phyloP scores from a whole-genome alignment of 1,284 basidiomycete species.

The Gymnopus androsaceus region DNA sequence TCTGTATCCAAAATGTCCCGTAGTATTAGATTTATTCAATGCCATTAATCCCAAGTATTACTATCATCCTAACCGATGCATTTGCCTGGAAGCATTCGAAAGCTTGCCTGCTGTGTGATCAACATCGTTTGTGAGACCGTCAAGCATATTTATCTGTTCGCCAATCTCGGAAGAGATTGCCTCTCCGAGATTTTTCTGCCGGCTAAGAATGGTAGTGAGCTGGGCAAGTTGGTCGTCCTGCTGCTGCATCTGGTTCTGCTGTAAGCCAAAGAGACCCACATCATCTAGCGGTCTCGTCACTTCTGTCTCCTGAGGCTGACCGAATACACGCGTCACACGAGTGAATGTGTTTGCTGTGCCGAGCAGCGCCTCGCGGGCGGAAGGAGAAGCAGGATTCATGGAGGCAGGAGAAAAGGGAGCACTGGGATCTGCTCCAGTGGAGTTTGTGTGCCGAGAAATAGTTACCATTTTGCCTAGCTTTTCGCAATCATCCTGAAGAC shows the following conservation, averaged over 20 bases:
- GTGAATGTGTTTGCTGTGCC: constrained; percentile 39
- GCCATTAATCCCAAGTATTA: too few species aligned
- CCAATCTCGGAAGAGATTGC: constrained; percentile 86
- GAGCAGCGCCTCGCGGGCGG: constrained; percentile 68
- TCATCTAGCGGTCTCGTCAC: constrained; percentile 87
- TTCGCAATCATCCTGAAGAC: constrained; percentile 84
- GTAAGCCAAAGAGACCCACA: constrained; percentile 76
- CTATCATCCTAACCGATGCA: constrained; percentile 67
- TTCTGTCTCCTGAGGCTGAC: constrained; percentile 80
- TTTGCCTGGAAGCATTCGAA: constrained; percentile 74
- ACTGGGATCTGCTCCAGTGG: constrained; percentile 32
- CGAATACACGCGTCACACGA: constrained; percentile 81
- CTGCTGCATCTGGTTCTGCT: constrained; percentile 76
- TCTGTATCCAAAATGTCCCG: constrained; percentile 9
- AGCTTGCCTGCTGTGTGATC: constrained; percentile 78
- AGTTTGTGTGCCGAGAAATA: constrained; percentile 59
- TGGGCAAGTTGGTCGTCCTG: constrained; percentile 85
- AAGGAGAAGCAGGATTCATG: constrained; percentile 47
- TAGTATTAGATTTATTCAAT: not conserved
- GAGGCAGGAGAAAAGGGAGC: constrained; percentile 30
- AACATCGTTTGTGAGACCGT: constrained; percentile 75
- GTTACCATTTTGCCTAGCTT: constrained; percentile 79
- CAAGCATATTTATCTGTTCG: constrained; percentile 86
- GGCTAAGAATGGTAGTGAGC: constrained; percentile 79
- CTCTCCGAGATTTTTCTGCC: constrained; percentile 85